Evolutionary conservation across 495 filamentous ascomycete species (phyloP), one percentile per base, ranked within the genome.

Genomic region (Penicillium waksmanii): DNA sequence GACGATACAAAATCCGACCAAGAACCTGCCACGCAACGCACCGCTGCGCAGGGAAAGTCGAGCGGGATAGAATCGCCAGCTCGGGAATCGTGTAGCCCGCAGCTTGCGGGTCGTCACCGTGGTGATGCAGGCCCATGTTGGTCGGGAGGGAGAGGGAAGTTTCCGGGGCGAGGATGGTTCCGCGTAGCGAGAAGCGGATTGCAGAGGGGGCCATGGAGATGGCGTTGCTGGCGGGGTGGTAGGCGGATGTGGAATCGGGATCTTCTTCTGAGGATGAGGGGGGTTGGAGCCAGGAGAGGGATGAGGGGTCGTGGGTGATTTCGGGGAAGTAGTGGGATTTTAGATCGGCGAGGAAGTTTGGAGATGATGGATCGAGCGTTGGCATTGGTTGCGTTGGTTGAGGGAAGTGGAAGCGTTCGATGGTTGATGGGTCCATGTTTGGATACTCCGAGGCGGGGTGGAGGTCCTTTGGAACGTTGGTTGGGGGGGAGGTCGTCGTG

Each of bases 61-160:
- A 93, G n/a, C 92, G 82, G 21, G 90, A 86, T 36, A 97, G 78
- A 17, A 88, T 84, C 8, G 93, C 89, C 2, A 98, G 80, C 73
- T 98, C 95, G 0, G 88, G 88, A 27, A 98, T 82, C 1, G 96
- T 97, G 71, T 98, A 98, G 0, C 95, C 95, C 0, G 95, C 95
- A 0, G 93, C 91, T 66, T 95, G 91, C 12, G 95, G 95, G 7
- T 96, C 93, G 46, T 96, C 86, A 60, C 87, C 93, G 72, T 98
- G 95, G 72, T 98, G 95, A 73, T 98, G 95, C 40, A 98, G 81
- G 2, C 95, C 95, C 25, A 88, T 81, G 13, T 81, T 87, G 2
- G 83, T 82, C 0, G 94, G 87, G 21, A 98, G 83, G 7, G 82
- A 80, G 48, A 89, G 81, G 11, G 91, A 84, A 5, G 83, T 83